Base-by-base conservation (phyloP, 169 alveolate genomes). In the Cryptosporidium parvum region DNA sequence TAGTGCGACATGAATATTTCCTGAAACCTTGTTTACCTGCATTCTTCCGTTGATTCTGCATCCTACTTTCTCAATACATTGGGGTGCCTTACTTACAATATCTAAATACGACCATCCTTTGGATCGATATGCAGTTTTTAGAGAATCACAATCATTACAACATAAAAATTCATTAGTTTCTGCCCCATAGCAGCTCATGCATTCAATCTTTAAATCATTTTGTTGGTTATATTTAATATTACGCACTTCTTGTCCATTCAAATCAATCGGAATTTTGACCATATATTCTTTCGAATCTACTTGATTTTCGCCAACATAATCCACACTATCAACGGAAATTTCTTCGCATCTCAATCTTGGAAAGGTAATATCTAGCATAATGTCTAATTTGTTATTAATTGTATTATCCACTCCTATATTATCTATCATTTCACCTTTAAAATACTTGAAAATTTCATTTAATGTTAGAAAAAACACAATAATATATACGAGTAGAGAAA, bases 1-100 rank as follows among this genome's bases (percentile, higher is more conserved):
- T 18, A 85, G 80, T 33, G 92, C 92, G 18, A 85, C 86, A 45
- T 85, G 92, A 75, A 85, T 53, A 37, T 85, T 85, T 51, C 92
- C 92, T 9, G 86, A 71, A 23, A 85, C 92, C 37, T 52, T 85
- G 58, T 85, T 85, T 59, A 85, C 92, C 31, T 71, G 84, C 8
- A 85, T 51, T 33, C 31, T 69, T 61, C 92, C 92, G 21, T 31
- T 14, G 37, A 85, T 14, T 39, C 86, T 51, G 52, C 92, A 85
- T 4, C 92, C 92, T n/a, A 69, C 62, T 21, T 33, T 75, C 18
- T 70, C 86, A 18, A 61, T 21, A 51, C 92, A 85, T 73, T 85
- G 92, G 8, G 92, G 92, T 31, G 92, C 86, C 52, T 71, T 85
- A 26, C 26, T 23, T 18, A 71, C 86, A n/a, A 85, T 75, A 33